Evolutionary conservation across 2,329 filamentous ascomycete species (phyloP).

Genomic region (Meredithiella fracta): DNA sequence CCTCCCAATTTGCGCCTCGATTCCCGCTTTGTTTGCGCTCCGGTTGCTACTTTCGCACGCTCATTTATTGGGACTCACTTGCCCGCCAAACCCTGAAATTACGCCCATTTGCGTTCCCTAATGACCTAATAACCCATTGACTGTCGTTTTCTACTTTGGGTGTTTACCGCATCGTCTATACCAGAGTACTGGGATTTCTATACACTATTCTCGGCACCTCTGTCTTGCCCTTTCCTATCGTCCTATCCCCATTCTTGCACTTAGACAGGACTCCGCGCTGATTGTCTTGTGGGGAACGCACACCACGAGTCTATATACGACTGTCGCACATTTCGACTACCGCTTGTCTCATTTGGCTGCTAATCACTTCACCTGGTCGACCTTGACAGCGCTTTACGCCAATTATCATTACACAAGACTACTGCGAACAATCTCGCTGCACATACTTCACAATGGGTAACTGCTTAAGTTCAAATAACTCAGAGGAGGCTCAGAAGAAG

Average conservation of each 20-base stretch:
- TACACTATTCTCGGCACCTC: not conserved
- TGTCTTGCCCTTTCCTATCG: not conserved
- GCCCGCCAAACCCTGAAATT: not conserved
- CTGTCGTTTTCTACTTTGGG: not conserved
- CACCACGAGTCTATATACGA: not conserved
- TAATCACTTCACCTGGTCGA: not conserved
- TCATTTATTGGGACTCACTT: not conserved
- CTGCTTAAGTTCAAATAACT: slow-evolving; percentile 73
- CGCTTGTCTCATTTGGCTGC: not conserved
- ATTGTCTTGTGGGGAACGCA: not conserved
- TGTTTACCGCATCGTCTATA: not conserved
- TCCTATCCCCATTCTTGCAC: not conserved
- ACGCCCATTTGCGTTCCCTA: not conserved
- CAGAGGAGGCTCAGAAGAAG: slow-evolving; percentile 76
- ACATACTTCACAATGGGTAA: slow-evolving; percentile 53
- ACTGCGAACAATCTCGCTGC: not conserved
- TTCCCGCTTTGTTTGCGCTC: too few relatives aligned
- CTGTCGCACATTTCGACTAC: not conserved
- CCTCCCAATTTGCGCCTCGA: too few relatives aligned
- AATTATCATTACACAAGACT: not conserved
- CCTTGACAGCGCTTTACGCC: not conserved
- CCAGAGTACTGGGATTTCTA: not conserved
- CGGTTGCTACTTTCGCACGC: too few relatives aligned
- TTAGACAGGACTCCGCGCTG: not conserved
- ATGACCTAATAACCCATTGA: not conserved